These are phyloP conservation scores for Cystobasidium slooffiae DNA, from an alignment of 1,284 basidiomycete species.

Conservation along the genomic window DNA sequence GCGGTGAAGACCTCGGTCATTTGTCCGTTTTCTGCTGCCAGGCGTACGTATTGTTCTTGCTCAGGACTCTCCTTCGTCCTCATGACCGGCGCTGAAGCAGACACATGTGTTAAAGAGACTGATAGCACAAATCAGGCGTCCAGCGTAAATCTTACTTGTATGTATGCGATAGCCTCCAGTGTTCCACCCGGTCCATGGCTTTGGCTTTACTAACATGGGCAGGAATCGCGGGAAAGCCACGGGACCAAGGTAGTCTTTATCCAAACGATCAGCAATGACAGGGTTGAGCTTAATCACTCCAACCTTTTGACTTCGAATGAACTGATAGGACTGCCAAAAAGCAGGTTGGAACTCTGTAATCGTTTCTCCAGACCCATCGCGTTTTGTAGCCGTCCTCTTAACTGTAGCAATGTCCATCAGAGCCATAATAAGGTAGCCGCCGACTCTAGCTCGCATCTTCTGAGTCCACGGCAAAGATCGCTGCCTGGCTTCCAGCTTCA, in stretches of 20 bases:
- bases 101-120: not conserved
- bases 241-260: constrained; percentile 74
- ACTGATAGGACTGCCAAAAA: constrained; percentile 91
- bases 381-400: constrained; percentile 60
- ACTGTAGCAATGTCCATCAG: constrained; percentile 84
- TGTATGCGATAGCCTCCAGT: constrained; percentile 85
- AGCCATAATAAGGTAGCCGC: constrained; percentile 79
- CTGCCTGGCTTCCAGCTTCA: constrained; percentile 53
- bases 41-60: constrained; percentile 77
- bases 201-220: constrained; percentile 92
- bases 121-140: not conserved
- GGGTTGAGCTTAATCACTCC: constrained; percentile 90
- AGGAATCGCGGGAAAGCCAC: constrained; percentile 89
- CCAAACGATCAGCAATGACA: constrained; percentile 74
- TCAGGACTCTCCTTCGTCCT: constrained; percentile 90
- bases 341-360: constrained; percentile 80
- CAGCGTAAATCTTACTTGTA: constrained; percentile 62
- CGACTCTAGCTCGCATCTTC: constrained; percentile 73
- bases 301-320: constrained; percentile 85
- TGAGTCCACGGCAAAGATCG: constrained; percentile 84
- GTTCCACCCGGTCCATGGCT: constrained; percentile 79
- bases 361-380: constrained; percentile 47
- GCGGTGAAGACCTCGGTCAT: constrained; percentile 86
- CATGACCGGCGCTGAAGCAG: constrained; percentile 71
- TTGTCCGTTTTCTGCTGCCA: constrained; percentile 74